A percentile compares a stretch with the other conserved stretches of the same genome.
Conservation (phyloP, 2,329 filamentous ascomycete genomes). For the Nemania serpens region DNA sequence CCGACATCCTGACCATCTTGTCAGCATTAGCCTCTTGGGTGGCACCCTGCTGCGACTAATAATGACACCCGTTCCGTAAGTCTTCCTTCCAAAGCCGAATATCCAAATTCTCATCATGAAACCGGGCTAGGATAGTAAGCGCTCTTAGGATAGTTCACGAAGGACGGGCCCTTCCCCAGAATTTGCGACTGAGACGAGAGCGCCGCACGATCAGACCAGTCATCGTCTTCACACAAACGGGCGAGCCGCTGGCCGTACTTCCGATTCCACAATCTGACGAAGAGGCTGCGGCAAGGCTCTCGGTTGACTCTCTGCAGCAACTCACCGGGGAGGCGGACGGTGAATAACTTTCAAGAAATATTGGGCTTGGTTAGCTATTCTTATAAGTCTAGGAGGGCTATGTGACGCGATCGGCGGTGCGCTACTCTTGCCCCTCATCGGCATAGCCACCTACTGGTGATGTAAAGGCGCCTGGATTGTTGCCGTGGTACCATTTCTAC, state of each 20-base stretch:
- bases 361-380: not conserved
- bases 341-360: not conserved
- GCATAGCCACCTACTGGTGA: too few species aligned
- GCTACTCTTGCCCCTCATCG: too few species aligned
- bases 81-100: not conserved
- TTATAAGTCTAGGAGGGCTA: not conserved
- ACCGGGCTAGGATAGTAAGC: not conserved
- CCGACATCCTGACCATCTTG: too few species aligned
- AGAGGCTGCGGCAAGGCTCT: not conserved
- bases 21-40: not conserved
- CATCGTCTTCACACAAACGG: conserved; percentile 7
- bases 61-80: not conserved
- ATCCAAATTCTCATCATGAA: not conserved
- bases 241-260: not conserved
- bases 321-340: not conserved
- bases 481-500: too few species aligned
- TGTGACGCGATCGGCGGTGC: too few species aligned
- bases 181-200: conserved; percentile 3
- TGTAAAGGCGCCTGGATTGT: too few species aligned
- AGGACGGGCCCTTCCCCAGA: not conserved
- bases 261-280: not conserved
- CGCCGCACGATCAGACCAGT: conserved; percentile 6
- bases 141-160: not conserved
- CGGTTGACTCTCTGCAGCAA: conserved; percentile 9
- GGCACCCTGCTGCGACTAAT: not conserved